Evolutionary conservation across 73 alveolate species (phyloP).

Genomic region (Paramecium primaurelia): DNA sequence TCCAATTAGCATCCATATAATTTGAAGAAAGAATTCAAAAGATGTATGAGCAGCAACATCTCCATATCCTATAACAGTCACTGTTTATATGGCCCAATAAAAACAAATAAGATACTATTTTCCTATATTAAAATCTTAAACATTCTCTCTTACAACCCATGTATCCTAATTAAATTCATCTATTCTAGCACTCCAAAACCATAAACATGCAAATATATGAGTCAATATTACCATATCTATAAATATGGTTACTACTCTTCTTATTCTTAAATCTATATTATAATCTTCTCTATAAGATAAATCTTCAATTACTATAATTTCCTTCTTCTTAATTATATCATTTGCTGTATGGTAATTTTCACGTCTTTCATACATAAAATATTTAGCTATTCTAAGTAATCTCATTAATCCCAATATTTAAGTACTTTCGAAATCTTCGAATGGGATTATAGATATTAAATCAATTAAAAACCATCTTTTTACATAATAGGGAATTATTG

Average conservation of each 20-base stretch:
- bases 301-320: background rate
- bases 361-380: background rate
- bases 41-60: conserved; percentile 70
- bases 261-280: background rate
- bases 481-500: background rate
- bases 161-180: background rate
- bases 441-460: conserved; percentile 28
- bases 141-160: background rate
- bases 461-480: conserved; percentile 52
- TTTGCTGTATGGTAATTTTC: background rate
- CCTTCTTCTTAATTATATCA: conserved; percentile 6
- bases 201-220: background rate
- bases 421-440: background rate
- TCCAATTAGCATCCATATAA: conserved; percentile 85
- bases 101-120: conserved; percentile 62
- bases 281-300: background rate
- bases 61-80: conserved; percentile 86
- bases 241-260: background rate
- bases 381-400: background rate
- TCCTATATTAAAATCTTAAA: background rate
- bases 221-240: background rate
- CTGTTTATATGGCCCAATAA: conserved; percentile 77
- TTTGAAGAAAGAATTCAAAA: conserved; percentile 66
- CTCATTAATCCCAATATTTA: background rate
- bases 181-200: background rate